A percentile compares a stretch with the other conserved stretches of the same genome.
These are phyloP conservation scores for Hemisphaericaspora lyxosophila DNA, from an alignment of 1,139 yeast species.

Conservation along the genomic window DNA sequence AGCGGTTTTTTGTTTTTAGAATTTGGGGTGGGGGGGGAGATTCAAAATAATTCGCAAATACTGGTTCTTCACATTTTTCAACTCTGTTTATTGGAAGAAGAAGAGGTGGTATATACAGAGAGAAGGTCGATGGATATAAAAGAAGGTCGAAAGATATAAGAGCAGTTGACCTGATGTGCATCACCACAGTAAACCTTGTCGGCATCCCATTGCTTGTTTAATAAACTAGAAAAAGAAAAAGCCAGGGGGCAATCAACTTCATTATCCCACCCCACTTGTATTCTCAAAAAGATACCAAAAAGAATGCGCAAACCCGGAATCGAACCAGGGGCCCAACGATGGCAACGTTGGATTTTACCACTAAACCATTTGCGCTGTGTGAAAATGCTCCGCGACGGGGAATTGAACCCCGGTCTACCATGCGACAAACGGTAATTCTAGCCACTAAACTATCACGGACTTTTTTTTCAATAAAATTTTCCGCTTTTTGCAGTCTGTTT, in stretches of 20 bases:
- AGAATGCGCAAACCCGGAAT: slow-evolving; percentile 18
- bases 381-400: slow-evolving; percentile 58
- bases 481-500: not conserved
- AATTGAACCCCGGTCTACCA: slow-evolving; percentile 63
- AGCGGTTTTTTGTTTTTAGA: too few species aligned
- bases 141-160: too few species aligned
- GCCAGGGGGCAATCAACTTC: not conserved
- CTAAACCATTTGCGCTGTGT: slow-evolving; percentile 17
- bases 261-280: not conserved
- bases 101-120: not conserved
- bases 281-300: slow-evolving; percentile 3
- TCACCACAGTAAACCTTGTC: too few species aligned
- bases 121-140: not conserved
- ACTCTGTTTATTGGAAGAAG: not conserved
- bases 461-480: slow-evolving; percentile 2
- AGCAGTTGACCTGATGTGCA: too few species aligned
- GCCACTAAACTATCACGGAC: slow-evolving; percentile 17
- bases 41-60: not conserved
- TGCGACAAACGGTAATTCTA: slow-evolving; percentile 16
- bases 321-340: slow-evolving; percentile 21
- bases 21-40: too few species aligned
- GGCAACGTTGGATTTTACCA: slow-evolving; percentile 21
- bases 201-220: too few species aligned
- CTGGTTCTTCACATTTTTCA: not conserved
- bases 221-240: not conserved